Evolutionary conservation across 2,329 filamentous ascomycete species (phyloP), one percentile per base, ranked within the genome.

Genomic region (Pseudogymnoascus sp.): DNA sequence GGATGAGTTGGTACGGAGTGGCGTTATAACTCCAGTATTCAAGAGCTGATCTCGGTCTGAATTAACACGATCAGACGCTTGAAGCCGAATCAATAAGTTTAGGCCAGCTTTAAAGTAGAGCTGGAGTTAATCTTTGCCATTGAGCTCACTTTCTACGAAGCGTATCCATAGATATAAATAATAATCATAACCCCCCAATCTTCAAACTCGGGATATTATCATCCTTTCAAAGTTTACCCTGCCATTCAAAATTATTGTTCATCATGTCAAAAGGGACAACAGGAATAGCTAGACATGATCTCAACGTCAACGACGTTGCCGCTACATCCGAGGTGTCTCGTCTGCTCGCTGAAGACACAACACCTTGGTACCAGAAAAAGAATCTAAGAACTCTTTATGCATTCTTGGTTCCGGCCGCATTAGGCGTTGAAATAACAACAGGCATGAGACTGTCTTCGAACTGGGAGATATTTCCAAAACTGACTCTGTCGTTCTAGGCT

Each of bases 351-450:
- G 43, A 49, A 35, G 65, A 68, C 55, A 67, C 61, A 31, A 65
- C 49, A 21, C 64, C 63, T 8, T 69, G 67, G 66, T 69, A 68
- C 37, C 61, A 63, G 43, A 69, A 69, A 62, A 65, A 62, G n/a
- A 67, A 69, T 49, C 63, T 69, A 4, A 65, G 67, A 4, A 28
- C 23, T 11, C 62, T 68, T 33, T 68, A 68, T 62, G 21, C 64
- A 35, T 61, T 58, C 41, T 55, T 66, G 25, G 63, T 66, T 8
- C 65, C 65, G 11, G 63, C 61, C 1, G 63, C 59, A 23, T 52
- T 68, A 38, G 66, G 64, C 11, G 65, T 67, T 45, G 66, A 68
- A 64, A 68, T 67, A 62, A 66, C 66, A 9, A 63, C 43, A 49
- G 43, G 23, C 14, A 49, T 16, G 7, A 28, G 9, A 16, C 23